phyloP scores from a whole-genome alignment of 2,329 filamentous ascomycete genomes.

The Neoarthrinium moseri region DNA sequence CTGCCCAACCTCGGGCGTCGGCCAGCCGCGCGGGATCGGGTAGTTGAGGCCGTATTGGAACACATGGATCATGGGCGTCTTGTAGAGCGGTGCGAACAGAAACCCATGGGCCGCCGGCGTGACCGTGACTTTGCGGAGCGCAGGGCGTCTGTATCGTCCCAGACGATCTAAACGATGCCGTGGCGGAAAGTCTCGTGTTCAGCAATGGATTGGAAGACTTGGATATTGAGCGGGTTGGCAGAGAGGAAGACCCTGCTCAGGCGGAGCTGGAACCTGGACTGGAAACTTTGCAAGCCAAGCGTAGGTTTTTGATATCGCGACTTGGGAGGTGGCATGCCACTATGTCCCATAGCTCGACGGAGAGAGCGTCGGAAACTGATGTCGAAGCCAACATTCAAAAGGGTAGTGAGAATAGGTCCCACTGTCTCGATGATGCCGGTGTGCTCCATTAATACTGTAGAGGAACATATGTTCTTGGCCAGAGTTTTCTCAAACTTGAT shows the following conservation, averaged over 20 bases:
- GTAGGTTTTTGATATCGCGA: neutral
- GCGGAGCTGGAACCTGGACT: neutral
- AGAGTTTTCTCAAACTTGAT: no score
- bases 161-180: neutral
- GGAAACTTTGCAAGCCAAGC: neutral
- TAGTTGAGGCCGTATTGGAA: conserved; percentile 4
- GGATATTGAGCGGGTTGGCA: neutral
- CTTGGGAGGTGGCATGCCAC: neutral
- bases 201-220: neutral
- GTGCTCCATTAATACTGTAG: no score
- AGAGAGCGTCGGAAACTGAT: no score
- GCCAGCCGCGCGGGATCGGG: neutral
- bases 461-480: no score
- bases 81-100: neutral
- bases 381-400: no score
- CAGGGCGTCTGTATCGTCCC: neutral
- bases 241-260: neutral
- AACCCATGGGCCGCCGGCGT: conserved; percentile 1
- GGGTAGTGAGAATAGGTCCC: no score
- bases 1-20: neutral
- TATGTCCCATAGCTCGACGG: neutral
- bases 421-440: no score
- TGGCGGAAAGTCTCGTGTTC: neutral
- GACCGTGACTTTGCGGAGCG: neutral
- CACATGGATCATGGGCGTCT: conserved; percentile 2